Evolutionary conservation across 75 land plant genomes (phyloP), one percentile per base, ranked within the genome.

Genomic region (Pinus albicaulis): DNA sequence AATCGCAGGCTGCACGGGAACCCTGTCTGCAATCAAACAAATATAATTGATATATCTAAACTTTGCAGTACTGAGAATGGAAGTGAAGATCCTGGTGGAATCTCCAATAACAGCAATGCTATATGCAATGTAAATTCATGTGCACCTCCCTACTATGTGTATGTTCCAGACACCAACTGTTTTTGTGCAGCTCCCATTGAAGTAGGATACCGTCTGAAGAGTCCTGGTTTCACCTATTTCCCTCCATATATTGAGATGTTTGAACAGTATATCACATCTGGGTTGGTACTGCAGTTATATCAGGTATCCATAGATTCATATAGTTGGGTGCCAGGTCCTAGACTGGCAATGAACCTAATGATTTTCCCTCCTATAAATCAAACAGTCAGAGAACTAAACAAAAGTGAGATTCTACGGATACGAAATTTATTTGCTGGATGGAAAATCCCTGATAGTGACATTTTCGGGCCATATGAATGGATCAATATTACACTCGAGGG

Each of bases 381-480:
- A 13, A 70, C 56, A 24, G 15, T 28, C 19, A 25, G 20, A 55
- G 11, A 24, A 26, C 92, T 94, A 66, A 89, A 89, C 74, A 26
- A 22, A 13, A 85, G 87, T 72, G 99, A 96, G 79, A 71, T 92
- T 77, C 61, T 55, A 28, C 71, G 91, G 38, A 76, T 96, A 20
- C 86, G 80, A 68, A 4, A 58, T 11, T 68, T 55, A 65, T 92
- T 90, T 74, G 57, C 89, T 11, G 57, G 78, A 4, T 96, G 95
- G 91, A 19, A 71, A 1, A 87, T 96, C 56, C 83, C 87, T 11
- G 82, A 83, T 57, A 81, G 73, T 72, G 63, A 78, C 44, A 56
- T 83, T 3, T 92, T 94, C 82, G 99, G 99, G 64, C 99, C 99
- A 7, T 90, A 86, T 79, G 99, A 96, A 70, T 81, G 95, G 68